Conservation (phyloP, 331 rosid species). For the Malus hybrid region DNA sequence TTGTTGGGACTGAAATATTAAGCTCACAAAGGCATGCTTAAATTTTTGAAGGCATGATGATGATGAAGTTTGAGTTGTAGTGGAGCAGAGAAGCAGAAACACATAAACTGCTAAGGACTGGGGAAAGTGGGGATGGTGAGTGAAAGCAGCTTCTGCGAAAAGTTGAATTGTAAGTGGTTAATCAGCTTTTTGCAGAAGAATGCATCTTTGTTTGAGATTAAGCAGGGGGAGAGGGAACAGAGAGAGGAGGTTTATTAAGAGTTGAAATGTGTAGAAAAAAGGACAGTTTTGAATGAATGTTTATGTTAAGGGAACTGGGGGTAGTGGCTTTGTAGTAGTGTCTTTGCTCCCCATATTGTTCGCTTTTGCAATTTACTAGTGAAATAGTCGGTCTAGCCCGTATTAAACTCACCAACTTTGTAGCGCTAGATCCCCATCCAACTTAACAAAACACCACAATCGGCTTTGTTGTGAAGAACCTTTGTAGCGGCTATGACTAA, state of each 20-base stretch:
- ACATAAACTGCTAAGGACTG: background rate
- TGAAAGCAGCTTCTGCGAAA: background rate
- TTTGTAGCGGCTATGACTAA: background rate
- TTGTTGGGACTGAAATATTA: background rate
- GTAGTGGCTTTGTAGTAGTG: background rate
- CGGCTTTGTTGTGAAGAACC: background rate
- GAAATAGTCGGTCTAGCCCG: background rate
- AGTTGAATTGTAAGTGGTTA: background rate
- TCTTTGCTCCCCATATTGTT: too few relatives aligned
- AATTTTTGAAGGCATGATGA: background rate
- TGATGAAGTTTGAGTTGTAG: background rate
- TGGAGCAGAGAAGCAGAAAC: background rate
- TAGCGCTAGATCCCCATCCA: background rate
- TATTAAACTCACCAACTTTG: background rate
- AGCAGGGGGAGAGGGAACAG: background rate
- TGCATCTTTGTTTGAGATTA: background rate
- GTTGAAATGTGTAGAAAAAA: background rate
- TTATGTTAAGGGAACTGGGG: background rate
- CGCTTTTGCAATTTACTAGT: background rate
- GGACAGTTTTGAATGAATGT: background rate
- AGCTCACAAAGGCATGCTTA: background rate
- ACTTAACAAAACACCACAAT: background rate
- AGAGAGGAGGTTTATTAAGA: background rate
- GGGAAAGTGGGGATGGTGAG: background rate
- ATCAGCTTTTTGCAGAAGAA: slow-evolving; percentile 12